Base-by-base conservation (phyloP, 2,329 filamentous ascomycete species). In the Pseudogymnoascus sp. region DNA sequence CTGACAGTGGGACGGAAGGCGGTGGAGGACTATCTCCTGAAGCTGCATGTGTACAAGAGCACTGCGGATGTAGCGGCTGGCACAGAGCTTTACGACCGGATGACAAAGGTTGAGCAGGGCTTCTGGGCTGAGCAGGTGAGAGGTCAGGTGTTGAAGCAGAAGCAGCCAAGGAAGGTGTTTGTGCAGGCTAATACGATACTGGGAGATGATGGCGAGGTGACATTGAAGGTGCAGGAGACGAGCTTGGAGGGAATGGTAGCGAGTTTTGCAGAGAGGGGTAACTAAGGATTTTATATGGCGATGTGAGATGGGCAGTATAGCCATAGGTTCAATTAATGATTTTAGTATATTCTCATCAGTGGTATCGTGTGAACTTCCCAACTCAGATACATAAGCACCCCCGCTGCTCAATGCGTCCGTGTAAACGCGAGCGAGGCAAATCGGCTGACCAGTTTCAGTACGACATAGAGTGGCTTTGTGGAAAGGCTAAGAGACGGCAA, bases 151-250 rank as follows among this genome's bases (percentile, higher is more conserved):
- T 75, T 93, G 41, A 79, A 81, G 68, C 89, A 90, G 74, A 90
- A 90, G 77, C 88, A 89, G 75, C 89, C 89, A n/a, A 79, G 89
- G 63, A 92, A 92, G 79, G 87, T 97, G 47, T 97, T 96, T 77
- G 91, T 97, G 60, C 92, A 97, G 78, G 91, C 90, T 63, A 97
- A 96, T 74, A 97, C 93, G 0, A 81, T 86, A 61, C 71, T 94
- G 39, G 84, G 88, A 64, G 81, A 84, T 72, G 76, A 81, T 11
- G 90, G 88, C 62, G 83, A 86, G 72, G 89, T 95, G 30, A 81
- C 79, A 12, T 75, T 96, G 74, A 89, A 87, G 77, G 91, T 97
- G 76, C 97, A 97, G 74, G 90, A 95, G 67, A 82, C 92, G 1
- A 89, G 85, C 5, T 78, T 87, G 6, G 83, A 89, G 73, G 92